Evolutionary conservation across 1,284 basidiomycete species (phyloP), one percentile per base, ranked within the genome.

Genomic region (Ustilago sp.): DNA sequence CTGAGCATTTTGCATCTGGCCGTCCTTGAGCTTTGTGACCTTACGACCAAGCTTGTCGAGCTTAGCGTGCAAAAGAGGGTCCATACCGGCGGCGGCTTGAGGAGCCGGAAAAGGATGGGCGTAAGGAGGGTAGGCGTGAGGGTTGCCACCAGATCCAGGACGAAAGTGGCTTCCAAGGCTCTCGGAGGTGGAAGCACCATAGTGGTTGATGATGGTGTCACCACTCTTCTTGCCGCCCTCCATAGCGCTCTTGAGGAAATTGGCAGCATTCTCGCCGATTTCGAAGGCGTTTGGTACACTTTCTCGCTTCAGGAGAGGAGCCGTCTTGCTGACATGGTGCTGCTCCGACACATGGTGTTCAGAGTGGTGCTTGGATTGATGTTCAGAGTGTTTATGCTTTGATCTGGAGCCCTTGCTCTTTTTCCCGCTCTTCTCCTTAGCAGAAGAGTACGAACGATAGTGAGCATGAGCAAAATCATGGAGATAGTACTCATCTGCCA

Each of bases 401-500:
- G 58, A 51, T 11, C 1, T 8, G 17, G 23, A 8, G 23, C 0
- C 15, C 39, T 61, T 52, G 41, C n/a, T 48, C 36, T 65, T 59
- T 8, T 41, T 31, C 15, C 11, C 8, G 17, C 52, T 9, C n/a
- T 59, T 39, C 23, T 50, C 8, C 39, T 65, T 57, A 8, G 34
- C 1, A 4, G 52, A 28, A 3, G 52, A 28, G 7, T 36, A 23
- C 0, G 50, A 36, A 31, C 56, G 54, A 34, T 28, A 61, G 8
- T 48, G 53, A 34, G 19, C n/a, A 15, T 48, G 57, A 17, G 19
- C 19, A 19, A 35, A 34, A 2, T 34, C 45, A 19, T 61, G 62
- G 6, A 67, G n/a, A 36, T 51, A 32, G 11, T 59, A 50, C 15
- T 62, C 55, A n/a, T 61, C 64, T 7, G 58, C 66, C 3, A 68